Base-by-base conservation (phyloP, 768 basidiomycete species). In the Mrakia blollopis region DNA sequence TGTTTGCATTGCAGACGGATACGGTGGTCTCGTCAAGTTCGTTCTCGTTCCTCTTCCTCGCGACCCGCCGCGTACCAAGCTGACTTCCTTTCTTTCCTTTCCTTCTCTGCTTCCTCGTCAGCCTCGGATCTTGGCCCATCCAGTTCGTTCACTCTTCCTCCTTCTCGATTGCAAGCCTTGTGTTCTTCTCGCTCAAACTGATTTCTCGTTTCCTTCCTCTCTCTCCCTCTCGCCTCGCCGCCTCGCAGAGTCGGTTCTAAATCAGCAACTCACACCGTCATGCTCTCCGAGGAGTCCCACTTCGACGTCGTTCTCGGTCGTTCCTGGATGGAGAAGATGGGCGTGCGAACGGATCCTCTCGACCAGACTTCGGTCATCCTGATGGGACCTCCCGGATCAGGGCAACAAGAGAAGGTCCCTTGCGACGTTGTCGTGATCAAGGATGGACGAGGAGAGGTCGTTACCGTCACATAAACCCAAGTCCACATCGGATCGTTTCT, bases 281-380 rank as follows among this genome's bases (percentile, higher is more conserved):
- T 92, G 83, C 87, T 98, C 41, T 91, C 92, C 5, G 97, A 99
- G 82, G 95, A 97, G 82, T 90, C 91, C 0, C 94, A 98, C 81
- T 98, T 98, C 83, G 94, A 97, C 80, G 92, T 98, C 67, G 91
- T 98, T 7, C 87, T 98, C 9, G 95, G 95, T 0, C 87, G 95
- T 35, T 80, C 82, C 14, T 85, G 87, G 84, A 84, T 86, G 83
- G 87, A 87, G 81, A 84, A 83, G 78, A 86, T 93, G 80, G 91
- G 91, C 81, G 89, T 98, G 79, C 91, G 83, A 81, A 83, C 79
- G 71, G 92, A 91, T 81, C 85, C 90, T 0, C 85, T 90, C 57
- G 96, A 99, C 82, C 90, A 90, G 54, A 98, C 97, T 14, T 89
- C 91, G 80, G 90, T 99, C 21, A 88, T 92, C 3, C 97, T 95